These are phyloP conservation scores for Alternaria infectoria DNA, from an alignment of 2,329 filamentous ascomycete genomes.

Conservation along the genomic window DNA sequence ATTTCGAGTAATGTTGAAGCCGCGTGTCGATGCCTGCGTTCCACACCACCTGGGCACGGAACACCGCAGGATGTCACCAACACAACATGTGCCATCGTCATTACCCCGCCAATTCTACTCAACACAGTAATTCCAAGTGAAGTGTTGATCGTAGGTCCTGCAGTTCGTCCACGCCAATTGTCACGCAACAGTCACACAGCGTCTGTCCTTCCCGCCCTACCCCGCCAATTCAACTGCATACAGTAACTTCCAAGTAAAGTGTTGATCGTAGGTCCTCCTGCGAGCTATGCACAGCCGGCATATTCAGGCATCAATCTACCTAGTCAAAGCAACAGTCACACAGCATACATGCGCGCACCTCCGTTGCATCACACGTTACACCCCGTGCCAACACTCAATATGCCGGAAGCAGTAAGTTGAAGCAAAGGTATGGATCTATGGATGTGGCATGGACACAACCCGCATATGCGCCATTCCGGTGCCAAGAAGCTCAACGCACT, in stretches of 20 bases:
- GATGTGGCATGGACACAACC: not conserved
- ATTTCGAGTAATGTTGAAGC: not conserved
- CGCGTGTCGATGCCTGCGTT: not conserved
- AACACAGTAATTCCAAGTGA: not conserved
- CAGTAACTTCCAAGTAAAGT: not conserved
- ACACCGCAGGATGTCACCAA: not conserved
- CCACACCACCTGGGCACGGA: not conserved
- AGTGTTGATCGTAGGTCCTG: not conserved
- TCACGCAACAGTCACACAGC: not conserved
- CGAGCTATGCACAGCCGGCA: not conserved
- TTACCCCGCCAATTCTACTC: not conserved
- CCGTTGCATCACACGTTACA: not conserved
- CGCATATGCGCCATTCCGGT: not conserved
- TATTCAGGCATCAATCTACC: not conserved
- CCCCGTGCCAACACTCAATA: not conserved
- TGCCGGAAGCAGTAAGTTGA: not conserved
- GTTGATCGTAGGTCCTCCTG: not conserved
- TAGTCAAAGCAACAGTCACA: not conserved
- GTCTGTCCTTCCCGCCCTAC: not conserved
- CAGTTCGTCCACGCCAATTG: not conserved
- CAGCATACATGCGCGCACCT: not conserved
- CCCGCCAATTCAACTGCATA: not conserved
- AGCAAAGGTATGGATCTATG: not conserved
- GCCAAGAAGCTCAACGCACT: not conserved
- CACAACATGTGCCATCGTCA: not conserved